Evolutionary conservation across 495 filamentous ascomycete species (phyloP), one percentile per base, ranked within the genome.

Genomic region (Podospora comata): DNA sequence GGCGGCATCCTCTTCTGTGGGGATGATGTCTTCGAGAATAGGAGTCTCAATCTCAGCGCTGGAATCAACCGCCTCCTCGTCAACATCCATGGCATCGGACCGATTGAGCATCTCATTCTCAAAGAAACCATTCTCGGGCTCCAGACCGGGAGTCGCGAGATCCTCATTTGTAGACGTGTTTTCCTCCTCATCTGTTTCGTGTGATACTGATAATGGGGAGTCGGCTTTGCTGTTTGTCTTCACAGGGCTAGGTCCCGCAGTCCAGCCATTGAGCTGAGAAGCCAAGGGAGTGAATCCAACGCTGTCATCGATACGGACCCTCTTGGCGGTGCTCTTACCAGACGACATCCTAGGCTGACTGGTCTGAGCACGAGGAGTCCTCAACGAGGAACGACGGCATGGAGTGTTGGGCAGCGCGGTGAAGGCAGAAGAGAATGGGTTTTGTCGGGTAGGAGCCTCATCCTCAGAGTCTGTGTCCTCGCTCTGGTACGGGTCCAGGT

Each of bases 231-330:
- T 76, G 67, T 77, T 76, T 16, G 71, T 73, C 71, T 88, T 83
- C 72, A 81, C 58, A 3, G 78, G 78, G 65, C 79, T 81, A 1
- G 73, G 68, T 55, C 72, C 75, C 0, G 87, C 82, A 65, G 83
- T 82, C 89, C 91, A 91, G 5, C 81, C 77, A 66, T 78, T 83
- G 6, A 92, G 75, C 67, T 89, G 85, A 7, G 82, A 75, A 23
- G 87, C 86, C 19, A 92, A 75, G 15, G 88, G 85, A 3, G 88
- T 89, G 60, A 91, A 88, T 18, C 85, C 85, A 53, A 87, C 64
- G 54, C 68, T 69, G 60, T 66, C 65, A 48, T 69, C 67, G 23
- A 62, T 64, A 61, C 67, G 62, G 18, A 61, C 55, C 48, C 68
- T 71, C 70, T 73, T 76, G 18, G 68, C 71, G 0, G 72, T 72